Base-by-base conservation (phyloP, 202 grass and related monocot species). In the Panicum hallii region DNA sequence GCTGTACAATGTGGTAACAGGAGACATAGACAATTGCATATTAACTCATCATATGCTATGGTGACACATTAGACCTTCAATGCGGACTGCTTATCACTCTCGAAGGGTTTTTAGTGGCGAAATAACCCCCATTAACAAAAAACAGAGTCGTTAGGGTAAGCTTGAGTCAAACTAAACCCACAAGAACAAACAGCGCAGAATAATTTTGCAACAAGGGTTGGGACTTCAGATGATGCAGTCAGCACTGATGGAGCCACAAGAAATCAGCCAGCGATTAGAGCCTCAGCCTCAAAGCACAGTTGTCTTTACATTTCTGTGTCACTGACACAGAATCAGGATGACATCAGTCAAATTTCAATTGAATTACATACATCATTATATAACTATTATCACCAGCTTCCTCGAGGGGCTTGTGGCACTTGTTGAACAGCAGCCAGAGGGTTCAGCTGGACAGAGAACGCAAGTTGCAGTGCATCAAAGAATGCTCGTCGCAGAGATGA, bases 361-460 rank as follows among this genome's bases (percentile, higher is more conserved):
- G 53, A 6, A 55, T 75, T 83, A 76, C 70, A 87, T 79, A 74
- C 28, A 64, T 70, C 66, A 13, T 5, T 75, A 70, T 41, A 40
- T 15, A 87, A 69, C n/a, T 63, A 61, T 32, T 47, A 88, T 91
- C 77, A 97, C 79, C 85, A 86, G 82, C 44, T 88, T 78, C 79
- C 78, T 77, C 87, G 86, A 22, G 90, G 87, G 42, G 68, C 80
- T 54, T 90, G 87, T 34, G 95, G 91, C 65, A 85, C 53, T 67
- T 98, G 93, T 67, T 94, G 96, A 63, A 94, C 90, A 63, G 93
- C 91, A 77, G 96, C 96, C 47, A 99, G 87, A 0, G 96, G 96
- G 79, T 99, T 99, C 90, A 94, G 86, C 88, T 99, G 96, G 67
- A 95, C 84, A 12, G 90, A 96, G 75, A 99, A 99, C 0, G 93